phyloP scores from a whole-genome alignment of 1,139 yeast species.

The Candida albicans region DNA sequence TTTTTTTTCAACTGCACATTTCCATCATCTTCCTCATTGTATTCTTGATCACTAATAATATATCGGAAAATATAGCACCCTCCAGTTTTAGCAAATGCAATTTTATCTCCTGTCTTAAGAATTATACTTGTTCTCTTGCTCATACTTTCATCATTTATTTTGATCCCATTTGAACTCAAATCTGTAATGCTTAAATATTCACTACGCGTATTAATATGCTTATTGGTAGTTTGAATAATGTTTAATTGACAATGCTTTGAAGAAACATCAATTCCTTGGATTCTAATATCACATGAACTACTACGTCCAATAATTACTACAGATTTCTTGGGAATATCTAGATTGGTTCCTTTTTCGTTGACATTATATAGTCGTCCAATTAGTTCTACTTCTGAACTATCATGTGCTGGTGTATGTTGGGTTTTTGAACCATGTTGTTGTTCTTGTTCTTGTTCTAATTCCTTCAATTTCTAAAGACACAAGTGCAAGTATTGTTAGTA shows the following conservation, averaged over 20 bases:
- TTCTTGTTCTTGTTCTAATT: constrained; percentile 2
- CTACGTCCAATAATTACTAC: constrained; percentile 57
- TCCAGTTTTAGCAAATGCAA: constrained; percentile 60
- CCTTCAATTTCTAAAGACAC: constrained; percentile 5
- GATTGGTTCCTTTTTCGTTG: constrained; percentile 29
- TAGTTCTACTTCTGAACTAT: constrained; percentile 10
- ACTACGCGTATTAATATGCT: constrained; percentile 13
- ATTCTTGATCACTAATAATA: constrained; percentile 9
- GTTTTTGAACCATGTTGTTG: not conserved
- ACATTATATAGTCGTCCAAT: constrained; percentile 38
- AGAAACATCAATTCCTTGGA: constrained; percentile 62
- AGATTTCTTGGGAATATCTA: constrained; percentile 35
- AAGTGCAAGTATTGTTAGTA: constrained; percentile 4
- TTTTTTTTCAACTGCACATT: constrained; percentile 14
- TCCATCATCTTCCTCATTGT: constrained; percentile 19
- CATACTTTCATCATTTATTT: constrained; percentile 55
- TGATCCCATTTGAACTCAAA: constrained; percentile 67
- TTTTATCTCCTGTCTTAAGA: constrained; percentile 62
- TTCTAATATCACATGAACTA: constrained; percentile 56
- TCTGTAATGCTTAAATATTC: constrained; percentile 55
- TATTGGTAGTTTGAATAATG: constrained; percentile 26
- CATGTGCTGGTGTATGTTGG: no score
- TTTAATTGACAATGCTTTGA: constrained; percentile 62
- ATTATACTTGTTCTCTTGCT: constrained; percentile 50
- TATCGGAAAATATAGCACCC: constrained; percentile 60